Conservation (phyloP, 305 asterid species). For the Fraxinus albicans region DNA sequence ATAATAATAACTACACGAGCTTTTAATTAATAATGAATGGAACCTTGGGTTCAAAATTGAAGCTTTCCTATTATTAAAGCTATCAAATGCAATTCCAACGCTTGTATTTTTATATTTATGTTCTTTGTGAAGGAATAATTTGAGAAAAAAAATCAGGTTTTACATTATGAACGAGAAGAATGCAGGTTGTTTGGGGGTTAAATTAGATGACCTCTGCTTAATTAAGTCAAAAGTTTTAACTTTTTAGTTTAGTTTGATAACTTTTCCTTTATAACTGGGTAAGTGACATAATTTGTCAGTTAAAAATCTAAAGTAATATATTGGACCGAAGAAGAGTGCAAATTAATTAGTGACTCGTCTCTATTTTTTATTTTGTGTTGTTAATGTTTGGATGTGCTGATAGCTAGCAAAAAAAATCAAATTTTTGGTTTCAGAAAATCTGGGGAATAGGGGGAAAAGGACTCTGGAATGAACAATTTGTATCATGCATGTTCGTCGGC, state of each 20-base stretch:
- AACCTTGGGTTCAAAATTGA: neutral
- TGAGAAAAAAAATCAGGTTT: neutral
- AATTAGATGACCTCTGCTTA: neutral
- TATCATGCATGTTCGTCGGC: conserved; percentile 57
- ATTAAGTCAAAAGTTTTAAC: neutral
- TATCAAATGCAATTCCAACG: neutral
- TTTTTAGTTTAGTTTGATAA: conserved; percentile 1
- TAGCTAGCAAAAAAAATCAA: neutral
- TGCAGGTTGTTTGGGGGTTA: conserved; percentile 7
- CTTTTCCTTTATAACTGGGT: neutral
- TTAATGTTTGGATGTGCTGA: neutral
- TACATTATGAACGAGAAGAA: neutral
- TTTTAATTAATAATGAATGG: neutral
- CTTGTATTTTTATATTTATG: neutral
- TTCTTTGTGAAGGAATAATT: conserved; percentile 1
- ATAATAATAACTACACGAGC: neutral
- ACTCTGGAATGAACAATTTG: conserved; percentile 68
- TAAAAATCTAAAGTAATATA: neutral
- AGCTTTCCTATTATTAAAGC: neutral
- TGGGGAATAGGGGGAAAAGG: conserved; percentile 31
- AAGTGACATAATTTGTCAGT: neutral
- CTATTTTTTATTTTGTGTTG: neutral
- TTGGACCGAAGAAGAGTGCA: neutral
- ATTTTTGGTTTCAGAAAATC: conserved; percentile 33
- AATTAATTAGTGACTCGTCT: neutral